phyloP scores from a whole-genome alignment of 352 stramenopile species.

The Blastocystis sp. region DNA sequence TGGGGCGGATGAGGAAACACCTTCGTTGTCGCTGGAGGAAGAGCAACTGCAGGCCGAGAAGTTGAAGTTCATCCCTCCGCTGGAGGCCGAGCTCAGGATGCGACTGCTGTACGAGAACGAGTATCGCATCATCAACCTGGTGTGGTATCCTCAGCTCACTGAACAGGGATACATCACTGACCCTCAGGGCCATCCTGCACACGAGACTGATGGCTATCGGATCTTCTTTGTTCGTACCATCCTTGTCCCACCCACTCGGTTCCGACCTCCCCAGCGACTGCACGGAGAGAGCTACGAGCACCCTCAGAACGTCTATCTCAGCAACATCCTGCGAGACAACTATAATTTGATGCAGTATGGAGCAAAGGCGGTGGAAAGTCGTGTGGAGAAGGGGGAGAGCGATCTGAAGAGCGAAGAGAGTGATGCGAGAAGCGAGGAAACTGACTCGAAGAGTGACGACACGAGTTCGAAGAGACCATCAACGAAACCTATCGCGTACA shows the following conservation, averaged over 20 bases:
- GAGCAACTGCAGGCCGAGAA: background rate
- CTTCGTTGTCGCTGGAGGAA: constrained; percentile 12
- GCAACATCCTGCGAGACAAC: constrained; percentile 85
- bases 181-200: constrained; percentile 45
- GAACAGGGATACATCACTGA: constrained; percentile 65
- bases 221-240: constrained; percentile 76
- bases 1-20: constrained; percentile 63
- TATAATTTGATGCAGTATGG: constrained; percentile 78
- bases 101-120: constrained; percentile 87
- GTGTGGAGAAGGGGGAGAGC: constrained; percentile 57
- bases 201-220: constrained; percentile 44
- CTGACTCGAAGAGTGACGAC: background rate
- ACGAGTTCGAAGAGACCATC: background rate
- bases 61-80: constrained; percentile 86
- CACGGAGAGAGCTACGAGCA: constrained; percentile 92
- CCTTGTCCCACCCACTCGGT: constrained; percentile 89
- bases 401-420: constrained; percentile 64
- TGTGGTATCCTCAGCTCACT: constrained; percentile 72
- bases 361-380: constrained; percentile 67
- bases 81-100: constrained; percentile 89
- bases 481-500: constrained; percentile 69
- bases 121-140: constrained; percentile 80
- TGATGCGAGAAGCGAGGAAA: background rate
- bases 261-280: constrained; percentile 92
- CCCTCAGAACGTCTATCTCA: constrained; percentile 88